Evolutionary conservation across 441 rosid genomes (phyloP).

Genomic region (Macaranga tanarius): DNA sequence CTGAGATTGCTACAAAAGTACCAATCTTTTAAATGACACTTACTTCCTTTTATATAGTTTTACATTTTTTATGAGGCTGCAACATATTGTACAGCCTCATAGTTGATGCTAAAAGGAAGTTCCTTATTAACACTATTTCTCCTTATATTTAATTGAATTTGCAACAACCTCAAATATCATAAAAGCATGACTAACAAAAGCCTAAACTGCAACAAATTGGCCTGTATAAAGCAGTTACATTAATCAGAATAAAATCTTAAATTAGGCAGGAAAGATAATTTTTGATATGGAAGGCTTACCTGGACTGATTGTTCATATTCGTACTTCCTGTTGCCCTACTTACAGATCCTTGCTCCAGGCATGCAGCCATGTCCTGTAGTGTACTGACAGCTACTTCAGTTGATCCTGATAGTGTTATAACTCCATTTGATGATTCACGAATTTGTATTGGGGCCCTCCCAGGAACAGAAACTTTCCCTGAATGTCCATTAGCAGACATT

Average conservation of each 20-base stretch:
- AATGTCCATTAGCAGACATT: constrained; percentile 51
- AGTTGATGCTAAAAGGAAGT: background rate
- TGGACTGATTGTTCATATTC: constrained; percentile 96
- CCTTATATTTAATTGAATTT: background rate
- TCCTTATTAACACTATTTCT: background rate
- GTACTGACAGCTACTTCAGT: constrained; percentile 76
- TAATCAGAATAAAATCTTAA: background rate
- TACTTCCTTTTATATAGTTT: background rate
- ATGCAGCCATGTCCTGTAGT: constrained; percentile 87
- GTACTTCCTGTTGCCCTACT: constrained; percentile 98
- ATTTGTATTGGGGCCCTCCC: constrained; percentile 94
- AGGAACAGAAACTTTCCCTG: constrained; percentile 57
- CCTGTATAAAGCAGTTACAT: constrained; percentile 5
- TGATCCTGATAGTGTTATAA: constrained; percentile 93
- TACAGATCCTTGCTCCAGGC: constrained; percentile 91
- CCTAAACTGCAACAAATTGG: background rate
- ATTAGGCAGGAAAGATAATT: background rate
- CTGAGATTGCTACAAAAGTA: background rate
- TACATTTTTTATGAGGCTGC: background rate
- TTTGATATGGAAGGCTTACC: constrained; percentile 39
- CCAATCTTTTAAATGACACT: background rate
- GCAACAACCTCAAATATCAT: background rate
- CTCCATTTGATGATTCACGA: constrained; percentile 95
- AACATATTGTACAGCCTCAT: background rate
- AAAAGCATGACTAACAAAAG: background rate